Evolutionary conservation across 805 yeast species (phyloP), one percentile per base, ranked within the genome.

Genomic region (Wickerhamiella nectarea): DNA sequence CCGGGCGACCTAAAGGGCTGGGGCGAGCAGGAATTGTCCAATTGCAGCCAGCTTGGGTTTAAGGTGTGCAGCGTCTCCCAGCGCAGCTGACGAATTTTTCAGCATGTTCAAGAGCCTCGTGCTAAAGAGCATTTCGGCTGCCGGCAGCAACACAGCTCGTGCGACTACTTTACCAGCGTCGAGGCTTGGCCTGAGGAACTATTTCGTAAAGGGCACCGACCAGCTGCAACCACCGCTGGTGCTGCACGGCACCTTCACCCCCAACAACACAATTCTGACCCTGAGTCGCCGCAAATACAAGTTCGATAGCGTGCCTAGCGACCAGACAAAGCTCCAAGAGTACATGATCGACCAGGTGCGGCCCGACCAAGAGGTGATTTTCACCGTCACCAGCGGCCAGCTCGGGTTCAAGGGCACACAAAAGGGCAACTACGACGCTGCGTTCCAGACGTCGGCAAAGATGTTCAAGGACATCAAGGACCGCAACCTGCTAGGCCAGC

Each of bases 341-440:
- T 47, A 48, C 25, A 44, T 82, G 41, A 68, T 85, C 39, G 81
- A 85, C 59, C 79, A 80, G 63, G 66, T 84, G 52, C 76, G 80
- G 49, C 72, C 87, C 39, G 91, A 86, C 20, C 89, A 87, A 62
- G 79, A 75, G 50, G 77, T 80, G 22, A 70, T 74, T 50, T 58
- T 79, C 36, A 74, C 79, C 18, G 65, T 83, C 41, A 73, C 84
- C 6, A 80, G 95, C 0, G 98, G 98, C 41, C 75, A 74, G 57
- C 67, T 85, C 41, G 98, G 97, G 3, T 89, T 86, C 68, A 74
- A 85, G 56, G 85, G 86, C 56, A 75, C 91, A 14, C 85, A 85
- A 45, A 76, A 95, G 63, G 84, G 93, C 39, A 94, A 85, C 61
- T 84, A 83, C 56, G 98, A 89, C 63, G 95, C 95, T 1, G 80